Base-by-base conservation (phyloP, 1,139 yeast genomes). In the Meyerozyma carpophila region DNA sequence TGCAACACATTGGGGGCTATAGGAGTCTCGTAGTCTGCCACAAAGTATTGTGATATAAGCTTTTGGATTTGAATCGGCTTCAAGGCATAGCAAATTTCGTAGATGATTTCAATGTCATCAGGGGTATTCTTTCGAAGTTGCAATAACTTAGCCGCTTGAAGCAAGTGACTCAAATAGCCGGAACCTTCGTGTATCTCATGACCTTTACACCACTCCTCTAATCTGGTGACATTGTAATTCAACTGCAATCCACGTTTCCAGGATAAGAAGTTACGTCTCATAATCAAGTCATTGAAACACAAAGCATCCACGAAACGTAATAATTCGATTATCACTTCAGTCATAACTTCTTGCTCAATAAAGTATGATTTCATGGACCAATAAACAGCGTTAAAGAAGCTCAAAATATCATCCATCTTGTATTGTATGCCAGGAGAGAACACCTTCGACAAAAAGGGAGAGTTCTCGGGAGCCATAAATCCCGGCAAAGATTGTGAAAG, bases 191-290 rank as follows among this genome's bases (percentile, higher is more conserved):
- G 85, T 53, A 94, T 81, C 47, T 87, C 95, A 63, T 93, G 97
- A 5, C 93, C 82, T 68, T 90, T 93, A 67, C 98, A 93, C 98
- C 98, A 94, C 69, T 94, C 99, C 65, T 91, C 98, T 56, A 94
- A 77, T 58, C 98, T 80, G 6, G 98, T 93, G 44, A 91, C 94
- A 63, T 94, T 94, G 70, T 94, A 94, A 63, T 91, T 93, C 67
- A 94, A 81, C 68, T 94, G 98, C 53, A 94, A 76, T 44, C 98
- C 98, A 61, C 98, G 84, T 73, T 93, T 93, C 98, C 98, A 94
- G 11, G 96, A 85, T 60, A 93, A 73, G 67, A 91, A 94, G 66
- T 85, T 86, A 63, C 97, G 81, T 70, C 96, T 83, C 96, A 93
- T 87, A 45, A 94, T 82, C 66, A 94, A 74, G 62, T 94, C 98